phyloP scores from a whole-genome alignment of 2,329 filamentous ascomycete species.

The Ambrosiella xylebori region DNA sequence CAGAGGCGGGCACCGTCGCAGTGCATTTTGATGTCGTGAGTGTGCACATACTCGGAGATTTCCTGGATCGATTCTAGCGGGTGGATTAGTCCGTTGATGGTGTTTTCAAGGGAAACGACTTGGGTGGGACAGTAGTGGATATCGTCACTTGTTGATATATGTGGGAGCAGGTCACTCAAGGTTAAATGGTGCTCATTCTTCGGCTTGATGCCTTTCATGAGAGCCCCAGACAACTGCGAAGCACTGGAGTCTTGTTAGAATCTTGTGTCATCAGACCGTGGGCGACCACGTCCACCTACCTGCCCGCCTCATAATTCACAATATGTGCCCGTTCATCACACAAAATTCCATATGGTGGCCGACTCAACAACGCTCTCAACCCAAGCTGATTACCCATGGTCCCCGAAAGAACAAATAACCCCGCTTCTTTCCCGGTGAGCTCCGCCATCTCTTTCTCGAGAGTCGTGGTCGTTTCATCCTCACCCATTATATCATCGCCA shows the following conservation, averaged over 20 bases:
- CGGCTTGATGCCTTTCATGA: conserved; percentile 48
- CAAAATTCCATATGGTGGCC: conserved; percentile 65
- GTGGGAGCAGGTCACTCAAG: conserved; percentile 53
- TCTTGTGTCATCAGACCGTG: neutral
- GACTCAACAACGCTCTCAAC: conserved; percentile 56
- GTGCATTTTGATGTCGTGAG: conserved; percentile 50
- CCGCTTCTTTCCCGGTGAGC: conserved; percentile 58
- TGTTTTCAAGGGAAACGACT: conserved; percentile 75
- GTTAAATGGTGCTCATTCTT: conserved; percentile 58
- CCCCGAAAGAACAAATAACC: conserved; percentile 68
- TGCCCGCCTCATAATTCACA: conserved; percentile 46
- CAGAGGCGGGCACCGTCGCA: conserved; percentile 67
- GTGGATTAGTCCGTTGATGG: conserved; percentile 61
- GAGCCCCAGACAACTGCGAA: conserved; percentile 52
- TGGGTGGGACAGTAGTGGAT: conserved; percentile 66
- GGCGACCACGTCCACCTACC: conserved; percentile 23
- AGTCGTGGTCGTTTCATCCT: conserved; percentile 60
- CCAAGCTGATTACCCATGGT: conserved; percentile 91
- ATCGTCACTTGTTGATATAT: conserved; percentile 48
- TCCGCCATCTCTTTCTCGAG: conserved; percentile 60
- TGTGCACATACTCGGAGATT: conserved; percentile 53
- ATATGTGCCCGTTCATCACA: conserved; percentile 70
- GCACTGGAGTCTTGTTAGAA: conserved; percentile 31
- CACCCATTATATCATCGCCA: conserved; percentile 66
- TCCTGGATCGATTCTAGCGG: conserved; percentile 52